These are phyloP conservation scores for Comarum palustre DNA, from an alignment of 306 rosid species.

Conservation along the genomic window DNA sequence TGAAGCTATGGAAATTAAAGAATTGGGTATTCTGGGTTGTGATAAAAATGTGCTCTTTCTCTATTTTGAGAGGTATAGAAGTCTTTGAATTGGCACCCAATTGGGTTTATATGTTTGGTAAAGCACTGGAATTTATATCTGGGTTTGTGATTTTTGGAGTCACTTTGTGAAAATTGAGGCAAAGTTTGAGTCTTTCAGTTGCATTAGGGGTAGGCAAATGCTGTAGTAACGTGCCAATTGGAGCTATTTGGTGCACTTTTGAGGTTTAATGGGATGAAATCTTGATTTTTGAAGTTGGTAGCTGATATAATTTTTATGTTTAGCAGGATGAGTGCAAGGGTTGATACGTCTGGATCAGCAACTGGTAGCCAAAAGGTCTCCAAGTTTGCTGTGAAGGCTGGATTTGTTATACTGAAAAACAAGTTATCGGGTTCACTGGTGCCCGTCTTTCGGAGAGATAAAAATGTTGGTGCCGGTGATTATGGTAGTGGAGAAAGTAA, in stretches of 20 bases:
- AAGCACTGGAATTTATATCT: not conserved
- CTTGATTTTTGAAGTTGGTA: not conserved
- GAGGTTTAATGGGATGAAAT: not conserved
- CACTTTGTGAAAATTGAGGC: not conserved
- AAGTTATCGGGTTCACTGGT: conserved; percentile 83
- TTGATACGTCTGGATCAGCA: conserved; percentile 40
- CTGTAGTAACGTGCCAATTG: not conserved
- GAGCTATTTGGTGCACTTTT: conserved; percentile 14
- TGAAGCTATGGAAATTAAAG: too few relatives aligned
- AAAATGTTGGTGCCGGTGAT: conserved; percentile 47
- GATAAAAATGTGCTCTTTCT: not conserved
- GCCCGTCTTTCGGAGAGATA: conserved; percentile 62
- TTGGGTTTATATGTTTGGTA: not conserved
- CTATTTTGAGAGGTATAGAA: not conserved
- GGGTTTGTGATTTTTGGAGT: not conserved
- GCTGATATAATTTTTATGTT: not conserved
- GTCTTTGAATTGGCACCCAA: not conserved
- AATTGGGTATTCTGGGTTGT: too few relatives aligned
- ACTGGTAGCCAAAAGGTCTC: conserved; percentile 61
- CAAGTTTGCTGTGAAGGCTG: conserved; percentile 68
- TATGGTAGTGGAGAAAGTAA: conserved; percentile 47
- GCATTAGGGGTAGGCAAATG: not conserved
- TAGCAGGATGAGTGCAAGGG: conserved; percentile 44
- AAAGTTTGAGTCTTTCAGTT: not conserved
- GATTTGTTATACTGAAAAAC: conserved; percentile 93